A percentile compares a stretch with the other conserved stretches of the same genome.
Conservation (phyloP, 306 rosid genomes). For the Gastrolobium bilobum region DNA sequence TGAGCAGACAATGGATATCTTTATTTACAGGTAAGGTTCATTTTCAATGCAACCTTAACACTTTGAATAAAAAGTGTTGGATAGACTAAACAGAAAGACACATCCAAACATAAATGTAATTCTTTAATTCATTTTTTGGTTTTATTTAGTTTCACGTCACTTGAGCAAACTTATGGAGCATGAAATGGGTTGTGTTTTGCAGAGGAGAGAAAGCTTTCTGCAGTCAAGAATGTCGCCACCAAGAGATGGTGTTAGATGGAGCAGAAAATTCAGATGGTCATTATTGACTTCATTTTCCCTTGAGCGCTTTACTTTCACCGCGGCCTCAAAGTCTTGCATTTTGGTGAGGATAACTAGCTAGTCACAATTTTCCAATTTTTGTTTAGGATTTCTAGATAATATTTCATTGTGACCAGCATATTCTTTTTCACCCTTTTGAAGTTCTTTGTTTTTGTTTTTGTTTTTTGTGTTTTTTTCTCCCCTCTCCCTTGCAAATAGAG, state of each 20-base stretch:
- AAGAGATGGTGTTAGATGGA: conserved; percentile 83
- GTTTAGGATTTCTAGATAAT: conserved; percentile 7
- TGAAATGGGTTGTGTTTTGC: conserved; percentile 38
- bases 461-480: not conserved
- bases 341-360: conserved; percentile 34
- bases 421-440: conserved; percentile 1
- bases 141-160: not conserved
- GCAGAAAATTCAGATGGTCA: conserved; percentile 53
- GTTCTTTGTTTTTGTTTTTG: not conserved
- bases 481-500: conserved; percentile 64
- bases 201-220: conserved; percentile 97
- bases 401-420: conserved; percentile 9
- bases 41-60: not conserved
- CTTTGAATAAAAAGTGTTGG: not conserved
- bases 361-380: conserved; percentile 45
- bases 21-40: conserved; percentile 72
- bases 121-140: not conserved
- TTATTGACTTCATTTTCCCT: conserved; percentile 20
- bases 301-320: conserved; percentile 19
- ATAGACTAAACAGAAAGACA: not conserved
- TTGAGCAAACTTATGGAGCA: not conserved
- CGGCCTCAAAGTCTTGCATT: conserved; percentile 8
- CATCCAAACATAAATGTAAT: not conserved
- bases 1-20: conserved; percentile 79
- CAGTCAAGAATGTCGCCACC: conserved; percentile 79